Conservation (phyloP, 1,139 yeast species). For the Pichia sp. region DNA sequence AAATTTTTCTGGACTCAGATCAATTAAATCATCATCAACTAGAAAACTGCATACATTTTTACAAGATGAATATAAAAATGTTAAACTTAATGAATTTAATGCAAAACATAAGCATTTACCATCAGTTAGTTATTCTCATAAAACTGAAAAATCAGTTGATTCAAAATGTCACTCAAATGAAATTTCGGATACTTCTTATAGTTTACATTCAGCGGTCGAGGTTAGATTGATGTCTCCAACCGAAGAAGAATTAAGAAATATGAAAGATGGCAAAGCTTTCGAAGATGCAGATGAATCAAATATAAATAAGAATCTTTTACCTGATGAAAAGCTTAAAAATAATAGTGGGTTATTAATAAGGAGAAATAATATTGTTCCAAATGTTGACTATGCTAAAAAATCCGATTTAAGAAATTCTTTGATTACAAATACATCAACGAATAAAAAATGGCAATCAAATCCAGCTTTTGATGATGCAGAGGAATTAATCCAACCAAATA, state of each 20-base stretch:
- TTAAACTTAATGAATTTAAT: constrained; percentile 15
- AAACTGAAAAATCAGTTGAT: constrained; percentile 20
- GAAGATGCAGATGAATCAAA: constrained; percentile 25
- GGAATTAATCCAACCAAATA: constrained; percentile 13
- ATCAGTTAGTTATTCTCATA: constrained; percentile 12
- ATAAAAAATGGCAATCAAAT: neutral
- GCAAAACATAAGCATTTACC: constrained; percentile 9
- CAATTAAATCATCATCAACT: constrained; percentile 26
- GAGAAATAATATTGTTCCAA: constrained; percentile 25
- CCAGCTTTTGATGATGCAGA: constrained; percentile 29
- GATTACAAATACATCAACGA: constrained; percentile 24
- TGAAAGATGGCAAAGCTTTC: constrained; percentile 18
- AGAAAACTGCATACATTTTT: constrained; percentile 25
- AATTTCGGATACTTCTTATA: constrained; percentile 23
- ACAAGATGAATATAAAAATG: constrained; percentile 8
- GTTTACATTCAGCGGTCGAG: constrained; percentile 28
- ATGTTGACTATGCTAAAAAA: too few relatives aligned
- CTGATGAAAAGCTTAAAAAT: constrained; percentile 6
- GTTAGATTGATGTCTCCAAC: constrained; percentile 24
- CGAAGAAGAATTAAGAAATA: constrained; percentile 16
- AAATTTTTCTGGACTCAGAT: constrained; percentile 11
- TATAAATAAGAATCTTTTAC: constrained; percentile 7
- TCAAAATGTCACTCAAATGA: constrained; percentile 17
- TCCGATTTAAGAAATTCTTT: too few relatives aligned
- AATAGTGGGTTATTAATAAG: constrained; percentile 19